phyloP scores from a whole-genome alignment of 345 rosid species.

The Aegle marmelos region DNA sequence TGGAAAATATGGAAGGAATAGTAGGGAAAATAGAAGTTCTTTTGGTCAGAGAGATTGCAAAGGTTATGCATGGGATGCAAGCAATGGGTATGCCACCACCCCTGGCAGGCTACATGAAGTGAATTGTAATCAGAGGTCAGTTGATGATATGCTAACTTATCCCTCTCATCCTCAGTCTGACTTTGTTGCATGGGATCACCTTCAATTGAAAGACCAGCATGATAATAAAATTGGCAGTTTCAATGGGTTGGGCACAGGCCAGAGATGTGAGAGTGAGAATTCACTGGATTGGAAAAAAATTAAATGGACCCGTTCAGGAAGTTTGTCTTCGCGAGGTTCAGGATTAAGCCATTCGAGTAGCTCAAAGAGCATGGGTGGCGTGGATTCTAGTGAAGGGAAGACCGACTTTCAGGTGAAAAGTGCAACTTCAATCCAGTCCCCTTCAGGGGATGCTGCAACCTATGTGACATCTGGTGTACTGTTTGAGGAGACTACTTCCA shows the following conservation, averaged over 20 bases:
- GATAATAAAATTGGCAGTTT: conserved; percentile 41
- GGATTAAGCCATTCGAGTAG: conserved; percentile 86
- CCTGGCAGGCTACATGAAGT: conserved; percentile 55
- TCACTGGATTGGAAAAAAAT: conserved; percentile 70
- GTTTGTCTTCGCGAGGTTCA: conserved; percentile 77
- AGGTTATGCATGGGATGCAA: conserved; percentile 60
- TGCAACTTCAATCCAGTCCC: conserved; percentile 48
- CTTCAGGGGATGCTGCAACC: conserved; percentile 64
- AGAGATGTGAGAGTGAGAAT: conserved; percentile 50
- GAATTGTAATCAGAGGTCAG: conserved; percentile 53
- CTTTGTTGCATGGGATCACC: conserved; percentile 45
- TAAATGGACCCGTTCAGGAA: conserved; percentile 74
- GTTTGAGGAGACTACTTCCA: conserved; percentile 55
- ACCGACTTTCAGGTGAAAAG: conserved; percentile 41
- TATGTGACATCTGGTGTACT: conserved; percentile 45
- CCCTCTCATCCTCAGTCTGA: conserved; percentile 49
- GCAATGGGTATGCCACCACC: conserved; percentile 54
- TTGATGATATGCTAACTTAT: conserved; percentile 45
- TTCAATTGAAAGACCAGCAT: conserved; percentile 50
- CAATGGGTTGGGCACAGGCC: conserved; percentile 44
- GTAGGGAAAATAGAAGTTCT: conserved; percentile 62
- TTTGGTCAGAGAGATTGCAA: conserved; percentile 74
- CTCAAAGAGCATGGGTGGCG: conserved; percentile 72
- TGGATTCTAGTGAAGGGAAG: conserved; percentile 62
- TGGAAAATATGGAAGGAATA: conserved; percentile 61